These are phyloP conservation scores for Solanum tarijense DNA, from an alignment of 257 asterid species.

Conservation along the genomic window DNA sequence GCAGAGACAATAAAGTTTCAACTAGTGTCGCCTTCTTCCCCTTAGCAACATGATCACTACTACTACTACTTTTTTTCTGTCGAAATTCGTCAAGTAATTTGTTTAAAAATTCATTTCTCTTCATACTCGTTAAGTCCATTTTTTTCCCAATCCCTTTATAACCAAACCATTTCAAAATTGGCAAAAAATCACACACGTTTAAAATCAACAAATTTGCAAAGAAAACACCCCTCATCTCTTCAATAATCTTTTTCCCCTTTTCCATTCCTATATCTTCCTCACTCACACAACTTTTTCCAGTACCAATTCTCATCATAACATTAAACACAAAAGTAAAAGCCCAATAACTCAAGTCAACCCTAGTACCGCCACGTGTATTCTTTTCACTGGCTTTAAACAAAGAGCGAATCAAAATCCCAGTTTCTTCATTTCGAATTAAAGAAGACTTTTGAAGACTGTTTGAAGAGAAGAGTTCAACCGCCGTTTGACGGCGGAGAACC, in stretches of 20 bases:
- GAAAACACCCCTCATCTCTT: constrained; percentile 15
- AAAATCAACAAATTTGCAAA: neutral
- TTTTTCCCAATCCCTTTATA: constrained; percentile 38
- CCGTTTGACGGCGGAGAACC: constrained; percentile 21
- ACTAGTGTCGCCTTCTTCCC: constrained; percentile 9
- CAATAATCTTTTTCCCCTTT: constrained; percentile 17
- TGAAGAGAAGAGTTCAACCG: constrained; percentile 27
- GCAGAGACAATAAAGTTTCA: constrained; percentile 12
- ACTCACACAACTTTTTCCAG: constrained; percentile 24
- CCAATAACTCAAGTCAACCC: constrained; percentile 26
- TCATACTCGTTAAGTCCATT: constrained; percentile 5
- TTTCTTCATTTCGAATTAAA: constrained; percentile 20
- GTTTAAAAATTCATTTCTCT: constrained; percentile 30
- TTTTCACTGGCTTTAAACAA: neutral
- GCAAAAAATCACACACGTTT: constrained; percentile 42
- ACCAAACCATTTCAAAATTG: constrained; percentile 47
- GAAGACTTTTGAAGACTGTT: constrained; percentile 29
- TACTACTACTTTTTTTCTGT: neutral
- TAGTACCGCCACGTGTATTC: neutral
- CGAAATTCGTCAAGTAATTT: neutral
- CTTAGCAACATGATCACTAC: neutral
- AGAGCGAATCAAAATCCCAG: constrained; percentile 6
- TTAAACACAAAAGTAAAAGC: constrained; percentile 22
- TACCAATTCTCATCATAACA: constrained; percentile 18
- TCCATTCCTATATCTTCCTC: constrained; percentile 27